A percentile compares a stretch with the other conserved stretches of the same genome.
Conservation (phyloP, 495 filamentous ascomycete species). For the Cercophora sp. region DNA sequence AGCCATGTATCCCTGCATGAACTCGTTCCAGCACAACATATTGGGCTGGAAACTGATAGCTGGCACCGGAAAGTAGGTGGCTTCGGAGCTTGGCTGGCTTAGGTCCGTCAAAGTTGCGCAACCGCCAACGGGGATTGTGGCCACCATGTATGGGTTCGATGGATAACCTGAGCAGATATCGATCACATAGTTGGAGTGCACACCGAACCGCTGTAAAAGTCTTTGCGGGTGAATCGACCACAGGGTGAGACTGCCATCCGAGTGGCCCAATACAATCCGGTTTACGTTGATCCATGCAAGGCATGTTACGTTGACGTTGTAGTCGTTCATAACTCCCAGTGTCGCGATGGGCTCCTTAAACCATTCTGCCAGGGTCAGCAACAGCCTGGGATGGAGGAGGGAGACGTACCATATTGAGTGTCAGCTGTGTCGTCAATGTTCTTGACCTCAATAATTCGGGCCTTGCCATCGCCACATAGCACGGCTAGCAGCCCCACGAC, state of each 20-base stretch:
- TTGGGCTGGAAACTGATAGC: conserved; percentile 46
- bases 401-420: conserved; percentile 32
- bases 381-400: neutral
- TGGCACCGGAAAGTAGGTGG: conserved; percentile 42
- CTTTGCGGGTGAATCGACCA: conserved; percentile 44
- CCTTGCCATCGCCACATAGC: conserved; percentile 39
- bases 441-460: conserved; percentile 38
- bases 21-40: conserved; percentile 43
- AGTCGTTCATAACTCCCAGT: conserved; percentile 37
- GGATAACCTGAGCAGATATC: conserved; percentile 47
- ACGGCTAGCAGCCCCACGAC: conserved; percentile 33
- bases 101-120: conserved; percentile 43
- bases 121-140: conserved; percentile 44
- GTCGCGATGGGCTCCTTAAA: conserved; percentile 35
- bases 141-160: conserved; percentile 41
- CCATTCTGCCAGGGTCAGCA: conserved; percentile 31
- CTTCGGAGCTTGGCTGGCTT: conserved; percentile 39
- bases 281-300: conserved; percentile 48
- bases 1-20: conserved; percentile 43
- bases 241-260: conserved; percentile 43
- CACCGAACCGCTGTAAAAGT: conserved; percentile 36
- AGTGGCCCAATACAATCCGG: conserved; percentile 43
- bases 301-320: conserved; percentile 42
- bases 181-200: conserved; percentile 42
- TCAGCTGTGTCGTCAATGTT: conserved; percentile 19